These are phyloP conservation scores for Spiraea crenata DNA, from an alignment of 331 rosid genomes.

Conservation along the genomic window DNA sequence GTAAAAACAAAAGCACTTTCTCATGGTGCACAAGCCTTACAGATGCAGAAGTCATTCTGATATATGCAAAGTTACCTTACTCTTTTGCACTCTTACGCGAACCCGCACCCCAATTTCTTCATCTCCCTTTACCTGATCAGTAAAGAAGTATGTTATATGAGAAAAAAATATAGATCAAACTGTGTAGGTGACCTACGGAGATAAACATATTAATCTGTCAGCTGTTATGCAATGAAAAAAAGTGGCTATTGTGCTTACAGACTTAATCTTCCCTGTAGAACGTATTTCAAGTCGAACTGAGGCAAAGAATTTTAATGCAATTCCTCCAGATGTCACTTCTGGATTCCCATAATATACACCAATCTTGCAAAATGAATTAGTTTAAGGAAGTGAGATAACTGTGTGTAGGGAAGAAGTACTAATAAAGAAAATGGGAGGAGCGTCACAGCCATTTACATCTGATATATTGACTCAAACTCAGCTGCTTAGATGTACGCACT, in stretches of 20 bases:
- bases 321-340: conserved; percentile 99
- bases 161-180: conserved; percentile 20
- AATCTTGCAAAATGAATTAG: conserved; percentile 52
- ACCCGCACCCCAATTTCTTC: conserved; percentile 94
- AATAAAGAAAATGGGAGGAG: too few relatives aligned
- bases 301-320: conserved; percentile 96
- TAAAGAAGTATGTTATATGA: conserved; percentile 26
- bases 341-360: conserved; percentile 99
- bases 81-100: conserved; percentile 95
- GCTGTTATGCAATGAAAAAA: not conserved
- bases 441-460: conserved; percentile 12
- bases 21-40: not conserved
- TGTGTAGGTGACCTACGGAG: conserved; percentile 8
- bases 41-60: conserved; percentile 6
- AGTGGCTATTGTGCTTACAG: conserved; percentile 65
- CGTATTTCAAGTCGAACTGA: conserved; percentile 96
- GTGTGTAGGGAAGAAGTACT: not conserved
- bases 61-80: conserved; percentile 59
- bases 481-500: not conserved
- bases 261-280: conserved; percentile 90
- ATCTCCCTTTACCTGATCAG: conserved; percentile 83
- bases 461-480: conserved; percentile 5
- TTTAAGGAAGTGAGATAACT: not conserved
- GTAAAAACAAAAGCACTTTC: too few relatives aligned
- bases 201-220: conserved; percentile 17